Base-by-base conservation (phyloP, 2,329 filamentous ascomycete genomes). In the Fusarium musae region DNA sequence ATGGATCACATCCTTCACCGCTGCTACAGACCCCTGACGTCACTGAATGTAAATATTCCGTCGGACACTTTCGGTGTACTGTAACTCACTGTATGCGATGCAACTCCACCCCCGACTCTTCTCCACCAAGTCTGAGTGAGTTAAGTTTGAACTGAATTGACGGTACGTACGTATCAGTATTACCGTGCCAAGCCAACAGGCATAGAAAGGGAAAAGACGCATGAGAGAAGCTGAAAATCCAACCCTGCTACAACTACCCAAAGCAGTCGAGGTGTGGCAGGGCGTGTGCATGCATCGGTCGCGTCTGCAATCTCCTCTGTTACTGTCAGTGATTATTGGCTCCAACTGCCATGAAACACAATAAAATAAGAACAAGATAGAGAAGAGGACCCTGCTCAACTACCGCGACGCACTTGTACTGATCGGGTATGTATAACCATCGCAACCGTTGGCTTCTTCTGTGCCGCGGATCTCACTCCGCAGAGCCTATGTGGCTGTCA, bases 251-350 rank as follows among this genome's bases (percentile, higher is more conserved):
- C 6, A 60, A 19, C 7, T 44, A 10, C 37, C 57, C 34, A 39
- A 52, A 62, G 36, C 32, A 66, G 34, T 11, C n/a, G 19, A 63
- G 47, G 63, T 53, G 57, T 68, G 65, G 65, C 36, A 49, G 65
- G 65, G 65, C 65, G 65, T 68, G 65, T 69, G 56, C 65, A 69
- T 64, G 19, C 32, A 40, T 49, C 32, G 10, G 23, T 17, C 36
- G 54, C 34, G 47, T 46, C 59, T 63, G 57, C 50, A 53, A 53
- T 28, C 34, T 53, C 46, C 28, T 23, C 46, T 49, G 46, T 30
- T 30, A 16, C 4, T 21, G 44, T 26, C 23, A 26, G 23, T 21
- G 17, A 19, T 19, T 37, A 32, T 50, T 32, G 47, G 28, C 47
- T 50, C 47, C 49, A 61, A 57, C 59, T 60, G 13, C 53, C 54